These are phyloP conservation scores for Neonothopanus nambi DNA, from an alignment of 1,284 basidiomycete species.

Conservation along the genomic window DNA sequence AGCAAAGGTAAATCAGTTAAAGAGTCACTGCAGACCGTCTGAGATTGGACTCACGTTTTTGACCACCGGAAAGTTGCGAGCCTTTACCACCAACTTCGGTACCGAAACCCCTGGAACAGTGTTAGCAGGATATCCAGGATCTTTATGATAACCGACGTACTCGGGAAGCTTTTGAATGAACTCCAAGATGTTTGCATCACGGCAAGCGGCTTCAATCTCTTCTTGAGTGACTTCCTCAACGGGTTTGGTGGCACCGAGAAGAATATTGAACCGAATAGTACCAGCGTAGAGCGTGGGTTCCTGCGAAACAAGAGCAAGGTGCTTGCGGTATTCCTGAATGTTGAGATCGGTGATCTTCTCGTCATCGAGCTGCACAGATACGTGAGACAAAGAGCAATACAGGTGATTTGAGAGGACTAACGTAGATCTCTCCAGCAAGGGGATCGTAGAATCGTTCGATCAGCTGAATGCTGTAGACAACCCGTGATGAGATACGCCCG, in stretches of 20 bases:
- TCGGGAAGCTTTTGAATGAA: conserved; percentile 88
- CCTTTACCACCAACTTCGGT: conserved; percentile 95
- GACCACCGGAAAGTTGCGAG: conserved; percentile 90
- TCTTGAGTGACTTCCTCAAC: conserved; percentile 82
- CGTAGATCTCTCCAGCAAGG: conserved; percentile 67
- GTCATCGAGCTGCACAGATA: conserved; percentile 65
- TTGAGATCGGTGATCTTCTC: conserved; percentile 81
- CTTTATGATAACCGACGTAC: too few species aligned
- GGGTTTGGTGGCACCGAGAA: conserved; percentile 86
- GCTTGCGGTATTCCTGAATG: conserved; percentile 79
- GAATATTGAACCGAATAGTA: conserved; percentile 85
- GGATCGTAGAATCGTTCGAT: conserved; percentile 91
- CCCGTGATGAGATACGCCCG: too few species aligned
- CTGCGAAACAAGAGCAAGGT: conserved; percentile 90
- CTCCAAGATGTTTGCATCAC: conserved; percentile 88
- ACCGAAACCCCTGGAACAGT: conserved; percentile 68
- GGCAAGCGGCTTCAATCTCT: conserved; percentile 83
- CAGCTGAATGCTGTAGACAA: conserved; percentile 71
- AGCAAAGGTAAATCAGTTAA: conserved; percentile 9
- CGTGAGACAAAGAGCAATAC: too few species aligned
- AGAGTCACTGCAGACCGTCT: conserved; percentile 2
- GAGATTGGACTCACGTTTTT: conserved; percentile 68
- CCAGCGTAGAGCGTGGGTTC: conserved; percentile 92
- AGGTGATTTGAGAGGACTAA: conserved; percentile 31
- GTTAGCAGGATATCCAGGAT: not conserved